A percentile compares a stretch with the other conserved stretches of the same genome.
These are phyloP conservation scores for Malus asiatica DNA, from an alignment of 306 rosid species.

Conservation along the genomic window DNA sequence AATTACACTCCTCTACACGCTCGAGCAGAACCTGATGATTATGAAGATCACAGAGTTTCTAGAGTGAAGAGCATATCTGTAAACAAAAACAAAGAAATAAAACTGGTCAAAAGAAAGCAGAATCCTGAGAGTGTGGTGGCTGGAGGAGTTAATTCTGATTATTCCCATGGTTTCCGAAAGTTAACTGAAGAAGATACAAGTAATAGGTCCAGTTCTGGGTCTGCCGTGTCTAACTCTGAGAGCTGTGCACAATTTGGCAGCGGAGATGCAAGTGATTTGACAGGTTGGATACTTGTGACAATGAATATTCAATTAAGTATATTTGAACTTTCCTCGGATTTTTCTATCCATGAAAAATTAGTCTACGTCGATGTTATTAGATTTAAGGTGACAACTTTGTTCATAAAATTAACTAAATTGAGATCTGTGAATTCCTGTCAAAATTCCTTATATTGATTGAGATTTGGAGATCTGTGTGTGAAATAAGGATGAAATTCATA, in stretches of 20 bases:
- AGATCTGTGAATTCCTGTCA: neutral
- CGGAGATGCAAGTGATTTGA: slow-evolving; percentile 84
- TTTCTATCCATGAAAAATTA: neutral
- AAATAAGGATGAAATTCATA: neutral
- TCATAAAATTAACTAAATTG: neutral
- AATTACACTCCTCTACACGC: slow-evolving; percentile 97
- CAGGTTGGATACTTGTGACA: slow-evolving; percentile 55
- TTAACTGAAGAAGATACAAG: slow-evolving; percentile 69
- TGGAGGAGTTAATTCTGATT: slow-evolving; percentile 43
- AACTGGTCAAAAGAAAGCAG: slow-evolving; percentile 65
- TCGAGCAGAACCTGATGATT: slow-evolving; percentile 77
- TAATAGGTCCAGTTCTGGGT: slow-evolving; percentile 94
- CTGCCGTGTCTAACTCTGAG: slow-evolving; percentile 90
- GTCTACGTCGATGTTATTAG: neutral
- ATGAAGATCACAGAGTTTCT: slow-evolving; percentile 61
- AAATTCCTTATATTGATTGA: neutral
- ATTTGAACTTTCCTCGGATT: neutral
- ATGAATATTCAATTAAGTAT: slow-evolving; percentile 9
- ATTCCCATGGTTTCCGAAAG: slow-evolving; percentile 58
- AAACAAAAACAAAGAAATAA: slow-evolving; percentile 71
- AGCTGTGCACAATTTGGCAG: slow-evolving; percentile 83
- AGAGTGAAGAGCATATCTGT: slow-evolving; percentile 60
- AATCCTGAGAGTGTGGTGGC: slow-evolving; percentile 36
- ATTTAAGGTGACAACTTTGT: neutral
- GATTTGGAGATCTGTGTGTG: neutral